Evolutionary conservation across 306 rosid species (phyloP).

Genomic region (Corylus heterophylla): DNA sequence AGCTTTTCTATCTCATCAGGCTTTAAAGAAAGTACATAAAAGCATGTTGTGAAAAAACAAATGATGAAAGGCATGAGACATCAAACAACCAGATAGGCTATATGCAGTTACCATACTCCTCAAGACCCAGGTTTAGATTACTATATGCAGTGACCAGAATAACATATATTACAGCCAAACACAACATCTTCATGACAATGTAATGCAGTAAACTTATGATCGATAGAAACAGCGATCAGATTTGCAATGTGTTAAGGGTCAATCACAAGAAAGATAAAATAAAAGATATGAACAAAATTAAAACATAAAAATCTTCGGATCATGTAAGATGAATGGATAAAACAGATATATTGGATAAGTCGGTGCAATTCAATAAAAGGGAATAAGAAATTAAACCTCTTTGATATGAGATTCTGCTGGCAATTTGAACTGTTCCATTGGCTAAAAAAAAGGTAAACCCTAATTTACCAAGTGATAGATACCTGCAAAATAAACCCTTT

Average conservation of each 20-base stretch:
- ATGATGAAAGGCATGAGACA: neutral
- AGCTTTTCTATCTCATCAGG: neutral
- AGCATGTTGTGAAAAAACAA: neutral
- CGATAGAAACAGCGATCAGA: conserved; percentile 29
- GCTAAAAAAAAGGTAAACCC: conserved; percentile 33
- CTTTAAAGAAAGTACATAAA: neutral
- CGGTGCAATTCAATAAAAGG: conserved; percentile 28
- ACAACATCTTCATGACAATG: conserved; percentile 6
- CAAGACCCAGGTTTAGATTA: neutral
- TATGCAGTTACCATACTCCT: neutral
- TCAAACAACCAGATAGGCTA: neutral
- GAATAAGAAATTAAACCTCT: conserved; percentile 59
- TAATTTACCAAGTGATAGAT: conserved; percentile 31
- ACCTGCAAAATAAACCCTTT: conserved; percentile 45
- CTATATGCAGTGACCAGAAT: neutral
- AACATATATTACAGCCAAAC: conserved; percentile 2
- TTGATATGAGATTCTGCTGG: conserved; percentile 49
- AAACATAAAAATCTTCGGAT: neutral
- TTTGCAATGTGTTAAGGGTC: conserved; percentile 31
- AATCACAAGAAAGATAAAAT: conserved; percentile 24
- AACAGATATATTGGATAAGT: conserved; percentile 20
- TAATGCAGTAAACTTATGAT: conserved; percentile 5
- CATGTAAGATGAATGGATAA: conserved; percentile 2
- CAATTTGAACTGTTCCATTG: conserved; percentile 63
- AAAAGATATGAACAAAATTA: conserved; percentile 25